phyloP scores from a whole-genome alignment of 2,329 filamentous ascomycete genomes.

The Ophioceras dolichostomum region DNA sequence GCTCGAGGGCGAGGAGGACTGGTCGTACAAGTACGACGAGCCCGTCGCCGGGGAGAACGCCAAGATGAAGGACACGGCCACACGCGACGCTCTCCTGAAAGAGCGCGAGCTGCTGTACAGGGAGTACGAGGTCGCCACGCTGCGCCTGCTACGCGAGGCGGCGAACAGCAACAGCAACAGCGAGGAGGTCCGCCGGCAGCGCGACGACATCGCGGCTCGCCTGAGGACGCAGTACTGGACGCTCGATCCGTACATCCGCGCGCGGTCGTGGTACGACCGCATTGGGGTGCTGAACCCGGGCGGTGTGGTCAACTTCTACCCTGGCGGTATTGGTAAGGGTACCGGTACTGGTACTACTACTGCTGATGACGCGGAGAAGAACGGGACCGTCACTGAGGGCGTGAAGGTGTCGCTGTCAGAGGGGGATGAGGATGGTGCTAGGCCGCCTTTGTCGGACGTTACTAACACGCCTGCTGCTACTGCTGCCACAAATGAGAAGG shows the following conservation, averaged over 20 bases:
- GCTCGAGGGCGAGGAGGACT: conserved; percentile 76
- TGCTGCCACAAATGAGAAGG: too few relatives aligned
- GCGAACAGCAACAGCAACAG: too few relatives aligned
- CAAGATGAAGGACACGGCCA: conserved; percentile 52
- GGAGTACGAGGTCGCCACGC: conserved; percentile 62
- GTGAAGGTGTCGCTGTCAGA: too few relatives aligned
- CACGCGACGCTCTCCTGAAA: conserved; percentile 49
- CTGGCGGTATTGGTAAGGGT: too few relatives aligned
- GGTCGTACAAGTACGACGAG: conserved; percentile 73
- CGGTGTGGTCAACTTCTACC: conserved; percentile 63
- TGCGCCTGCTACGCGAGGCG: conserved; percentile 56
- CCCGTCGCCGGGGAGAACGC: conserved; percentile 66
- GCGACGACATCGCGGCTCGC: conserved; percentile 48
- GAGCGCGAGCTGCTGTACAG: conserved; percentile 54
- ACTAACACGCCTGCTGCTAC: too few relatives aligned
- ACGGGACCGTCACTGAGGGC: too few relatives aligned
- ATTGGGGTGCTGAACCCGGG: conserved; percentile 55
- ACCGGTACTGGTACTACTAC: too few relatives aligned
- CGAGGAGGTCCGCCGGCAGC: conserved; percentile 39
- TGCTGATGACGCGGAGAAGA: too few relatives aligned
- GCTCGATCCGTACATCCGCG: conserved; percentile 76
- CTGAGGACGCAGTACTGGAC: conserved; percentile 75
- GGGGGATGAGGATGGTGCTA: too few relatives aligned
- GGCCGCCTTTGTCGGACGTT: too few relatives aligned
- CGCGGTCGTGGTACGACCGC: conserved; percentile 76